Base-by-base conservation (phyloP, 2,329 filamentous ascomycete genomes). In the Colletotrichum endophyticum region DNA sequence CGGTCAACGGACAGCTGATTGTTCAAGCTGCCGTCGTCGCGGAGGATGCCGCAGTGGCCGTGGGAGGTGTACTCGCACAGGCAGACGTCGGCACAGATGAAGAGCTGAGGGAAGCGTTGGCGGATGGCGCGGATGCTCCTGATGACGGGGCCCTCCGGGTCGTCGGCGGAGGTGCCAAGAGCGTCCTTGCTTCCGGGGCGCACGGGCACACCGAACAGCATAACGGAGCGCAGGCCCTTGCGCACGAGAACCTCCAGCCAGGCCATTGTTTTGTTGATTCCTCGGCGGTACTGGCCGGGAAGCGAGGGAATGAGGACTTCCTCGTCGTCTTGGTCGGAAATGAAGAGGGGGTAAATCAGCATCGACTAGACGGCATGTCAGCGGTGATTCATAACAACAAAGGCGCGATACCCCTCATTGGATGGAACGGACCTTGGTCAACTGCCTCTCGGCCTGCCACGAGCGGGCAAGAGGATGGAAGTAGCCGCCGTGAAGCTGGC, bases 61-160 rank as follows among this genome's bases (percentile, higher is more conserved):
- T 99, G 97, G 8, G 95, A 97, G 1, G 97, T 99, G 87, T 99
- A 99, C 87, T 99, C 97, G 91, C 97, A 99, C 9, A 99, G 93
- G 83, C 97, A 99, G 75, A 99, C 97, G 84, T 99, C 97, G 76
- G 94, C 93, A 79, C 94, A 93, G 81, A 99, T 95, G 87, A 98
- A 99, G 76, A 99, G 91, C 78, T 95, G 93, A 3, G 97, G 97
- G 86, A 98, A 99, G 53, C 93, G 90, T 79, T 95, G 92, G 80
- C 95, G 94, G 73, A 99, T 90, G 34, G 98, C 90, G 67, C 94
- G 94, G 82, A 99, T 98, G 64, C 92, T 91, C 81, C 93, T 92
- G 80, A 99, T 98, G 68, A 99, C 97, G 22, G 97, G 97, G 49
- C 97, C 97, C 79, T 95, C 90, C 44, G 96, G 96, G 83, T 99